Conservation (phyloP, 2,329 filamentous ascomycete species). For the Dothideomycetidae sp. region DNA sequence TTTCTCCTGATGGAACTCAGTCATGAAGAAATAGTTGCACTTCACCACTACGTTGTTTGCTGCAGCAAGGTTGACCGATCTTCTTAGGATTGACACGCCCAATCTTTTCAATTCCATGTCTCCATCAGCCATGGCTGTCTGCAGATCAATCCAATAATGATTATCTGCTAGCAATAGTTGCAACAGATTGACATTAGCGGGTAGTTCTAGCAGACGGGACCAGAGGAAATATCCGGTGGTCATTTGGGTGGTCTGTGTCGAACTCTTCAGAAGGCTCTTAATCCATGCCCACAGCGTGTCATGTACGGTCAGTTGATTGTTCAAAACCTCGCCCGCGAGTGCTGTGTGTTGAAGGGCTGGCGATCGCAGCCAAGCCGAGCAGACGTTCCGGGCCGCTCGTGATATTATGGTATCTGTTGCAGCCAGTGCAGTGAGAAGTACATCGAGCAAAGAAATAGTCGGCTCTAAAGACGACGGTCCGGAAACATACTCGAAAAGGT, state of each 20-base stretch:
- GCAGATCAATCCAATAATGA: conserved; percentile 28
- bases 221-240: conserved; percentile 11
- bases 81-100: conserved; percentile 31
- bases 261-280: neutral
- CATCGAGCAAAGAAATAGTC: neutral
- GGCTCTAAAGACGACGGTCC: neutral
- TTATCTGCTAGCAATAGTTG: conserved; percentile 11
- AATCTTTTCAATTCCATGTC: conserved; percentile 33
- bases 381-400: neutral
- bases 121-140: conserved; percentile 26
- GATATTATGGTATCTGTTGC: neutral
- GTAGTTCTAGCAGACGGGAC: conserved; percentile 12
- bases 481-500: neutral
- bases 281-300: conserved; percentile 7
- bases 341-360: neutral
- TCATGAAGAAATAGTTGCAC: conserved; percentile 8
- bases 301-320: neutral
- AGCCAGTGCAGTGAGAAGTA: neutral
- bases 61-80: conserved; percentile 24
- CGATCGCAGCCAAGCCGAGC: neutral
- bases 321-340: neutral
- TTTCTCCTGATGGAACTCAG: conserved; percentile 1
- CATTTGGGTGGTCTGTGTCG: conserved; percentile 3
- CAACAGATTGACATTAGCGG: conserved; percentile 1
- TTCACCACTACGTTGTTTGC: conserved; percentile 9